Percentiles rank a stretch among this genome's conserved stretches.
These are phyloP conservation scores for Cordyceps tenuipes DNA, from an alignment of 2,329 filamentous ascomycete species.

Conservation along the genomic window DNA sequence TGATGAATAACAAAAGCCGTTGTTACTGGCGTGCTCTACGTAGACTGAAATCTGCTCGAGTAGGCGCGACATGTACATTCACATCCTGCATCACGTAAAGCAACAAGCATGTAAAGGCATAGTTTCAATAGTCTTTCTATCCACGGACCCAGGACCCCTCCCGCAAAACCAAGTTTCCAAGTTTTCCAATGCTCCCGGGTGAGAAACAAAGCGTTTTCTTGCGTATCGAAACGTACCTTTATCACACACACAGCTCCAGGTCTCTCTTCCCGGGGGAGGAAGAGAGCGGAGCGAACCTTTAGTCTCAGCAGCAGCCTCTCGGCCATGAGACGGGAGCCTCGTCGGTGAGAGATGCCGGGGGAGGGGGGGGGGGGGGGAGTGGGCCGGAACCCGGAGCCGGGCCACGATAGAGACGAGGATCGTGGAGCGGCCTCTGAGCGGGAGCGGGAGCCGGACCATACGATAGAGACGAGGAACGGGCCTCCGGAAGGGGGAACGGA, in stretches of 20 bases:
- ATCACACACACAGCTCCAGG: not conserved
- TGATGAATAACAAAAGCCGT: too few species aligned
- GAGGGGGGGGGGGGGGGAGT: slow-evolving; percentile 25
- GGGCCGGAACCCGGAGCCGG: slow-evolving; percentile 28
- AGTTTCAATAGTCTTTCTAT: slow-evolving; percentile 46
- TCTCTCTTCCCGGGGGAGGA: not conserved
- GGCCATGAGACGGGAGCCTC: too few species aligned
- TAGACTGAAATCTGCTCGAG: not conserved
- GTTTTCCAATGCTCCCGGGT: slow-evolving; percentile 19
- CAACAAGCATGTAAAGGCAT: slow-evolving; percentile 25
- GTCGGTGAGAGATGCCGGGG: not conserved
- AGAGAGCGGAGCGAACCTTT: not conserved
- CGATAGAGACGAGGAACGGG: too few species aligned
- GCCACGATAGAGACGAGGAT: too few species aligned
- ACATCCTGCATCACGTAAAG: not conserved
- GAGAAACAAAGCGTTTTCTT: slow-evolving; percentile 8
- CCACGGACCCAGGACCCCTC: slow-evolving; percentile 14
- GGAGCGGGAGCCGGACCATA: too few species aligned
- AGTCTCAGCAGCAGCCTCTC: not conserved
- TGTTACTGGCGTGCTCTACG: too few species aligned
- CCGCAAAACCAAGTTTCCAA: too few species aligned
- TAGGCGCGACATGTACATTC: too few species aligned
- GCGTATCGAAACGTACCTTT: not conserved
- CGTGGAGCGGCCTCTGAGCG: too few species aligned
- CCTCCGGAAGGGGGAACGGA: too few species aligned